Evolutionary conservation across 768 basidiomycete species (phyloP).

Genomic region (Tricholoma sp.): DNA sequence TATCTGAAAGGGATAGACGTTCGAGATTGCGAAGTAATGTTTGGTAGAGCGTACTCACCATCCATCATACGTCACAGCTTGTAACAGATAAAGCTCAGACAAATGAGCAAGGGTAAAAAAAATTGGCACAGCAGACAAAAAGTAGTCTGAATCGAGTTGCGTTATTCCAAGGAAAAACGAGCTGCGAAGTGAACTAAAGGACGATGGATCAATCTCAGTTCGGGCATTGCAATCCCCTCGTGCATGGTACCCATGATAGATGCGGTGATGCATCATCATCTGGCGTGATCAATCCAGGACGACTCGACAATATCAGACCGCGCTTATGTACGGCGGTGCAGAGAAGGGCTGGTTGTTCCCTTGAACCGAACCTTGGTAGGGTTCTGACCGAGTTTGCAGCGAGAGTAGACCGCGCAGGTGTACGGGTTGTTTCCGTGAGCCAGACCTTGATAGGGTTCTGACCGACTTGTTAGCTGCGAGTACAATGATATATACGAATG

Average conservation of each 20-base stretch:
- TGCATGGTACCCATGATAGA: slow-evolving; percentile 4
- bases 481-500: too few species aligned
- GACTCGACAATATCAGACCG: too few species aligned
- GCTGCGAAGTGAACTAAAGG: slow-evolving; percentile 37
- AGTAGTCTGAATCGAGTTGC: slow-evolving; percentile 45
- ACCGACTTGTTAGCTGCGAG: too few species aligned
- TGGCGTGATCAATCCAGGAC: background rate
- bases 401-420: too few species aligned
- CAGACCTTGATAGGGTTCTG: too few species aligned
- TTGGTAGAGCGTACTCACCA: too few species aligned
- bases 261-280: background rate
- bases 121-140: slow-evolving; percentile 30
- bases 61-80: too few species aligned
- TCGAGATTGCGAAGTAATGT: too few species aligned
- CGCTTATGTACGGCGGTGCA: background rate
- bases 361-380: too few species aligned
- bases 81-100: slow-evolving; percentile 2
- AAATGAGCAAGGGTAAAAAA: slow-evolving; percentile 10
- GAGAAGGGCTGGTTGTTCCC: background rate
- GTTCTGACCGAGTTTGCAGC: too few species aligned
- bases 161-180: slow-evolving; percentile 6
- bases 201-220: slow-evolving; percentile 5
- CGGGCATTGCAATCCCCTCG: slow-evolving; percentile 4
- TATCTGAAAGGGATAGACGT: too few species aligned
- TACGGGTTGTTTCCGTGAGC: too few species aligned